Percentiles rank a stretch among this genome's conserved stretches.
Evolutionary conservation across 1,284 basidiomycete species (phyloP).

Genomic region (Chondrostereum purpureum): DNA sequence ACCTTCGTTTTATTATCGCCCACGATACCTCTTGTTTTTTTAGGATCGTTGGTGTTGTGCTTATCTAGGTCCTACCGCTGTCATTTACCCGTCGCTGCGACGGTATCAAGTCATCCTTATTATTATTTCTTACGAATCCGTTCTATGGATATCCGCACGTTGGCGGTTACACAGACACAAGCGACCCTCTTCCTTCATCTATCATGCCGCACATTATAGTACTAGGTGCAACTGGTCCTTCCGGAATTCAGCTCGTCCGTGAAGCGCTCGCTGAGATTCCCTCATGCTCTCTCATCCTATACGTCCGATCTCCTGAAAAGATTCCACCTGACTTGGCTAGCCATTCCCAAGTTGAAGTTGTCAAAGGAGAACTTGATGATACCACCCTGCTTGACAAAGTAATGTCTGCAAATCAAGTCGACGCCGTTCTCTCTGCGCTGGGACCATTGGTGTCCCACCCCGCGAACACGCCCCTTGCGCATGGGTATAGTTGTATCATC

Average conservation of each 20-base stretch:
- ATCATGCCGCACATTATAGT: constrained; percentile 32
- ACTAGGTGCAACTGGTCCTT: constrained; percentile 55
- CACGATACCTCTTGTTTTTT: too few relatives aligned
- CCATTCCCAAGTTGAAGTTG: constrained; percentile 38
- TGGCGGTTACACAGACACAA: too few relatives aligned
- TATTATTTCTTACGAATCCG: background rate
- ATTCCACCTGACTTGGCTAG: constrained; percentile 42
- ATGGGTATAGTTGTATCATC: constrained; percentile 48
- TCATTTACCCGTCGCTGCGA: too few relatives aligned
- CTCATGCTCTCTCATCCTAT: constrained; percentile 46
- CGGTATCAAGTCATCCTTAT: constrained; percentile 3
- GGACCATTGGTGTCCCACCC: constrained; percentile 44
- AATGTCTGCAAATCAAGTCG: constrained; percentile 39
- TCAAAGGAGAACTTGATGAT: constrained; percentile 52
- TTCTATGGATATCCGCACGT: background rate
- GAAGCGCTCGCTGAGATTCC: constrained; percentile 38
- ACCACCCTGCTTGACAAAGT: constrained; percentile 40
- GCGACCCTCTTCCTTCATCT: background rate
- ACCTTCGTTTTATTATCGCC: too few relatives aligned
- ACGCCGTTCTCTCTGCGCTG: constrained; percentile 59
- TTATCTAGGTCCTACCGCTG: too few relatives aligned
- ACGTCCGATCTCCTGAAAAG: constrained; percentile 56
- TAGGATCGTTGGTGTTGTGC: too few relatives aligned
- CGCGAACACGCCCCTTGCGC: constrained; percentile 49
- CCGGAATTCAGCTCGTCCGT: constrained; percentile 47